phyloP scores from a whole-genome alignment of 768 basidiomycete species.

The Hypsizygus marmoreus region DNA sequence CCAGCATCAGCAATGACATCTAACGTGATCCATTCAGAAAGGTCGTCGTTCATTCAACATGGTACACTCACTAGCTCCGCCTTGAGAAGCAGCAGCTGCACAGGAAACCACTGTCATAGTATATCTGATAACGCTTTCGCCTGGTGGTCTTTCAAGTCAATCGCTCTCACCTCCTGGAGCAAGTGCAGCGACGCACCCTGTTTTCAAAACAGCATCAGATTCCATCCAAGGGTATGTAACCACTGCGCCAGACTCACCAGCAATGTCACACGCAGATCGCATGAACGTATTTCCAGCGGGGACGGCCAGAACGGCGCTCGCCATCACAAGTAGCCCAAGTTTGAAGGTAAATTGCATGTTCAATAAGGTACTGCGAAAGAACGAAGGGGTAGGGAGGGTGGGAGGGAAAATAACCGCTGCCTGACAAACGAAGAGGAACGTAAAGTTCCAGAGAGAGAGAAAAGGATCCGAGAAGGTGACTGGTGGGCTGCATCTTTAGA shows the following conservation, averaged over 20 bases:
- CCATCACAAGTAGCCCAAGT: constrained; percentile 1
- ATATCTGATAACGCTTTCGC: neutral
- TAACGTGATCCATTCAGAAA: neutral
- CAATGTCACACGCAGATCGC: constrained; percentile 6
- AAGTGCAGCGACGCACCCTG: constrained; percentile 8
- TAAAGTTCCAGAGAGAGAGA: constrained; percentile 5
- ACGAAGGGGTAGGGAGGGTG: neutral
- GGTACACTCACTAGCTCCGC: constrained; percentile 3
- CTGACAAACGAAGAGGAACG: constrained; percentile 3
- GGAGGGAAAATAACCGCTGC: neutral
- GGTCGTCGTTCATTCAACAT: neutral
- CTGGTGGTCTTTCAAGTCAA: neutral
- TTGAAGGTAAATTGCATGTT: constrained; percentile 7
- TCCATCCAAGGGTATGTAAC: neutral
- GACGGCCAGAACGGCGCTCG: constrained; percentile 6
- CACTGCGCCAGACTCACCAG: neutral
- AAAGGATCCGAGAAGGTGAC: too few species aligned
- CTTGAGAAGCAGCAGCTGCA: constrained; percentile 4
- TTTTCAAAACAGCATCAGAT: neutral
- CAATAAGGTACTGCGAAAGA: neutral
- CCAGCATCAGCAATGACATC: constrained; percentile 9
- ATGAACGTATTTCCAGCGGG: constrained; percentile 9
- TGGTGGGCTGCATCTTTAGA: too few species aligned
- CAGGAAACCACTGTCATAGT: constrained; percentile 1
- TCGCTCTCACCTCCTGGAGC: neutral